Base-by-base conservation (phyloP, 805 yeast species). In the Vanderwaltozyma tropicalis region DNA sequence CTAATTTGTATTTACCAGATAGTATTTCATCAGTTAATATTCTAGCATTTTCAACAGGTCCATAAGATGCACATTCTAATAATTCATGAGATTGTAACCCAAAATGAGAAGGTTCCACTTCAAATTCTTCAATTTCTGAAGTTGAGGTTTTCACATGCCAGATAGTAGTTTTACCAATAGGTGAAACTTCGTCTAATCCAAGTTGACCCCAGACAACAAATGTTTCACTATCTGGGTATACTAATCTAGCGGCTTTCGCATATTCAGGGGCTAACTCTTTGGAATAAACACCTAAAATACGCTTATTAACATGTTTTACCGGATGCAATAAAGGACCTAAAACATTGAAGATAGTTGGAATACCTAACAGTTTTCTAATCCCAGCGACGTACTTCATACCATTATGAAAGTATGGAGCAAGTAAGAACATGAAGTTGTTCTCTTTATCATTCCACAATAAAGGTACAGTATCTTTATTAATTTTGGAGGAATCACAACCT, bases 251-350 rank as follows among this genome's bases (percentile, higher is more conserved):
- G 1, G 95, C 86, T 48, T 77, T 72, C 4, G 96, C 96, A 52
- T 82, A 92, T 10, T 82, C 79, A 42, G 70, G 75, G 4, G 97
- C 99, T 44, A 92, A 61, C 7, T 64, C 64, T 47, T 82, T 82
- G 15, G 86, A 68, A 60, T 83, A 86, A 2, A 92, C 98, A 31
- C 99, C 99, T 32, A 92, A 67, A 13, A 92, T 78, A 45, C 97
- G 71, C 5, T 92, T 82, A 43, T 72, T 71, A 17, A 76, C 64
- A 30, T 76, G 59, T 2, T 87, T 87, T 8, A 85, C 84, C 3
- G 99, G 99, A 64, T 92, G 94, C 45, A 92, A 66, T 42, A 92
- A 63, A 1, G 99, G 99, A 0, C 99, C 99, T 41, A 92, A 63
- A 11, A 92, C 78, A 59, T 92, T 92, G 71, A 92, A 92, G 18